Evolutionary conservation across 495 filamentous ascomycete genomes (phyloP).

Genomic region (Xylaria scruposa): DNA sequence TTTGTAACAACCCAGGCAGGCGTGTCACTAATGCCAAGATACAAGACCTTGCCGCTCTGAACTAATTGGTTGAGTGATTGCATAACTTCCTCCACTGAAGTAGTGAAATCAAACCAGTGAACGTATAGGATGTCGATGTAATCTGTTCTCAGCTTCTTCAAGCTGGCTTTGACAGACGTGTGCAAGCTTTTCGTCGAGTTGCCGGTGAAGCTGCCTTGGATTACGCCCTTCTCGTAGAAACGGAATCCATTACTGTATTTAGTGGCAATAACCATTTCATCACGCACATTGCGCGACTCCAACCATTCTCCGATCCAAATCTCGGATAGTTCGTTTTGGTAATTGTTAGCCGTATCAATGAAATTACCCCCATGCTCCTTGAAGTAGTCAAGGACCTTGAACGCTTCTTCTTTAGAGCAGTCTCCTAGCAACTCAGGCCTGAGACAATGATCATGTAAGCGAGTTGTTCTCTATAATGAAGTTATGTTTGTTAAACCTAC

Average conservation of each 20-base stretch:
- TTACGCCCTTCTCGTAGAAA: not conserved
- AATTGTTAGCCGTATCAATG: slow-evolving; percentile 70
- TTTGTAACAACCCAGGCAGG: slow-evolving; percentile 1
- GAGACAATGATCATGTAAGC: not conserved
- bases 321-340: slow-evolving; percentile 68
- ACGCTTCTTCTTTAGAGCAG: slow-evolving; percentile 34
- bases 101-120: slow-evolving; percentile 2
- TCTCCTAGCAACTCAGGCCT: not conserved
- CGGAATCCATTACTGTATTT: slow-evolving; percentile 55
- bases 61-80: slow-evolving; percentile 2
- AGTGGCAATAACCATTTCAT: slow-evolving; percentile 69
- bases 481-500: not conserved
- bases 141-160: not conserved
- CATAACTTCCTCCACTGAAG: not conserved
- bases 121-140: slow-evolving; percentile 6
- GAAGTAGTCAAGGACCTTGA: slow-evolving; percentile 63
- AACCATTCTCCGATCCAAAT: slow-evolving; percentile 75
- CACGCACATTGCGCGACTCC: slow-evolving; percentile 51
- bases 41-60: slow-evolving; percentile 5
- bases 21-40: slow-evolving; percentile 7
- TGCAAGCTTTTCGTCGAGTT: slow-evolving; percentile 1
- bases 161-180: not conserved
- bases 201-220: slow-evolving; percentile 1
- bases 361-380: slow-evolving; percentile 54
- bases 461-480: not conserved